A percentile compares a stretch with the other conserved stretches of the same genome.
These are phyloP conservation scores for Sporothrix variecibatus DNA, from an alignment of 2,329 filamentous ascomycete species.

Conservation along the genomic window DNA sequence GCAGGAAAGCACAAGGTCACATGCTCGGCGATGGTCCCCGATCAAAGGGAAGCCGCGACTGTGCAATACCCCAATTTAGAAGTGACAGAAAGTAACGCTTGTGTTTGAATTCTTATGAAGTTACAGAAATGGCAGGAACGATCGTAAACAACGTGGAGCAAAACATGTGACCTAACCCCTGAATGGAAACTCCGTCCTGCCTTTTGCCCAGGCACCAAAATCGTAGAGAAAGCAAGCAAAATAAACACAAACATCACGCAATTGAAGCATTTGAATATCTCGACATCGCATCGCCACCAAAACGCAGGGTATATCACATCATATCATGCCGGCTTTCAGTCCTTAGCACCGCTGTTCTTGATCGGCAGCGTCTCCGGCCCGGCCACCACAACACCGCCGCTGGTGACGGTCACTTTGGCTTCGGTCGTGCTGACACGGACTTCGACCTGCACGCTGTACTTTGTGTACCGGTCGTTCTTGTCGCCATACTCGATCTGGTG, in stretches of 20 bases:
- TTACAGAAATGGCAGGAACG: not conserved
- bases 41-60: slow-evolving; percentile 5
- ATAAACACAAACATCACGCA: not conserved
- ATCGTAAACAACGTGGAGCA: not conserved
- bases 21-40: not conserved
- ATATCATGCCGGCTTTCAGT: not conserved
- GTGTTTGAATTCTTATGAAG: not conserved
- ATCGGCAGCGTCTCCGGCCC: slow-evolving; percentile 19
- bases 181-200: not conserved
- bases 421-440: slow-evolving; percentile 22
- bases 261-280: not conserved
- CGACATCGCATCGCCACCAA: not conserved
- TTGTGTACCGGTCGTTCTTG: slow-evolving; percentile 10
- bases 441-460: slow-evolving; percentile 27
- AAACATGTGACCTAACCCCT: not conserved
- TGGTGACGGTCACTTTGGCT: slow-evolving; percentile 22
- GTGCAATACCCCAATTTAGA: not conserved
- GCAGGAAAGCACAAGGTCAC: not conserved
- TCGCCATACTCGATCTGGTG: slow-evolving; percentile 2
- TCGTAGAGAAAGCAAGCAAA: not conserved
- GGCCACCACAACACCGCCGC: slow-evolving; percentile 20
- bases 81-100: not conserved
- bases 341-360: not conserved
- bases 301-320: not conserved
- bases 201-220: not conserved